Base-by-base conservation (phyloP, 768 basidiomycete species). In the Dacryopinax spathularia region DNA sequence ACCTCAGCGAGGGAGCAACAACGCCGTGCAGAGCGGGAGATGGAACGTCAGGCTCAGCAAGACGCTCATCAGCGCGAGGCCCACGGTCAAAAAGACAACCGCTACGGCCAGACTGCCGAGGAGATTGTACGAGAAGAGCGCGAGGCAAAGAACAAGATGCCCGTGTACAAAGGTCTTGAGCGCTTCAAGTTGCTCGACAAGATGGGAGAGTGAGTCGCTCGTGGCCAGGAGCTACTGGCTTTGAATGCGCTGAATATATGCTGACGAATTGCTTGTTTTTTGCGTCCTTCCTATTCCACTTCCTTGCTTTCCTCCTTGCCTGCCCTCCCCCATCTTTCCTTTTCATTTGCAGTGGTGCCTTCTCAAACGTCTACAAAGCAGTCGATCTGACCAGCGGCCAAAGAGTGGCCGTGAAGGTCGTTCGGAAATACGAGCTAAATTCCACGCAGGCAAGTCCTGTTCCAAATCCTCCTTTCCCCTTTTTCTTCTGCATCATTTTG, bases 361-460 rank as follows among this genome's bases (percentile, higher is more conserved):
- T 99, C 73, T 97, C 94, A n/a, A 91, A 96, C 72, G 95, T 99
- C 9, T 99, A 95, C 81, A 90, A 89, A 72, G 95, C 92, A 15
- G 69, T 87, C 62, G 89, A 97, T 72, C 79, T 83, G 59, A 77
- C 79, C 35, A 86, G 85, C 12, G 85, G 85, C 39, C 81, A 85
- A 70, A 87, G 85, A 73, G 87, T 93, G 43, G 94, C 94, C 67
- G 91, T 96, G 78, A 96, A 96, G 74, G 88, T 92, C 41, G 93
- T 96, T 65, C 88, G 93, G 68, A 96, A 95, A 74, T 91, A 81
- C 70, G 93, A 96, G 72, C 78, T 96, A 61, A 94, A 88, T 71
- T 82, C 89, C 34, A 86, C 85, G 7, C 93, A 96, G 86, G 93
- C 94, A 73, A 82, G 89, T 78, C 33, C 43, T 65, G 63, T 41